Conservation (phyloP, 176 grass and related monocot species). For the Pontederia crassipes region DNA sequence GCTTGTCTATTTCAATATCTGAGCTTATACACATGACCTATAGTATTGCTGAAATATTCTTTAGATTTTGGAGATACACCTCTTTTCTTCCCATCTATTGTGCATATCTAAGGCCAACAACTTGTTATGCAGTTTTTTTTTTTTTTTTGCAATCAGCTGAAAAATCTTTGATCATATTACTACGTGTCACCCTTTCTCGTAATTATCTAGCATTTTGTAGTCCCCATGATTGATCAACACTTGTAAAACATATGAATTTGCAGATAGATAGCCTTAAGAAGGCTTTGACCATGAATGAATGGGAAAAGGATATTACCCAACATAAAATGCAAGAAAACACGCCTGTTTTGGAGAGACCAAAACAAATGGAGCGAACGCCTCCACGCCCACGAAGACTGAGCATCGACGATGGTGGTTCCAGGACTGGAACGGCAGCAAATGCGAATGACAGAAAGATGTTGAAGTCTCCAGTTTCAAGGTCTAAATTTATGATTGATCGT, state of each 20-base stretch:
- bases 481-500: conserved; percentile 26
- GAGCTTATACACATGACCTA: background rate
- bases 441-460: conserved; percentile 21
- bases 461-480: conserved; percentile 25
- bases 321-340: conserved; percentile 51
- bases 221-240: background rate
- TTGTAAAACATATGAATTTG: conserved; percentile 21
- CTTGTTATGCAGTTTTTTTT: no score
- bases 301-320: conserved; percentile 29
- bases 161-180: background rate
- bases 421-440: conserved; percentile 23
- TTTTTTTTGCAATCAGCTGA: background rate
- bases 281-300: conserved; percentile 50
- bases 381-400: conserved; percentile 59
- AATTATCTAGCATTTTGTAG: background rate
- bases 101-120: no score
- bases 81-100: background rate
- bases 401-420: conserved; percentile 31
- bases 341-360: conserved; percentile 28
- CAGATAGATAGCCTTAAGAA: conserved; percentile 79
- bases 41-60: background rate
- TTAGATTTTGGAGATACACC: background rate
- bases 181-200: no score
- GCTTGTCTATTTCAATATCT: background rate
- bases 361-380: conserved; percentile 39